Conservation (phyloP, 768 basidiomycete species). For the Nevesoporus exiguus region DNA sequence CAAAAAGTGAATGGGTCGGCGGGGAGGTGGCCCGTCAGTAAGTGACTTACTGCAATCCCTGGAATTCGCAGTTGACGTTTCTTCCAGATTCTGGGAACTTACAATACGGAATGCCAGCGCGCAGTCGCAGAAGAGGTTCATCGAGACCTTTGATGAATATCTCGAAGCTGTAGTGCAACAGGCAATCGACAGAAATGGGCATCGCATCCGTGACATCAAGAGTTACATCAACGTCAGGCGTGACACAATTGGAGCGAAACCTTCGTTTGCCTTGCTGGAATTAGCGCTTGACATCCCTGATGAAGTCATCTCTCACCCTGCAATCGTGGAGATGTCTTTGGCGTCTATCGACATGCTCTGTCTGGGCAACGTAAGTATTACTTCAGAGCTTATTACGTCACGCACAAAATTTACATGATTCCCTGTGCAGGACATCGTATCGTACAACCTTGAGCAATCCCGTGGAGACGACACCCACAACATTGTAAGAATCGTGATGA, state of each 20-base stretch:
- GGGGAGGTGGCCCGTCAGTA: slow-evolving; percentile 17
- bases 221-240: slow-evolving; percentile 42
- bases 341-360: slow-evolving; percentile 35
- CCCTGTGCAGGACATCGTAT: slow-evolving; percentile 24
- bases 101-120: slow-evolving; percentile 4
- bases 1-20: background rate
- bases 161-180: slow-evolving; percentile 2
- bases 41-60: background rate
- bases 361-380: slow-evolving; percentile 32
- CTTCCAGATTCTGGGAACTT: slow-evolving; percentile 13
- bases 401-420: background rate
- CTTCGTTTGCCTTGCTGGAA: slow-evolving; percentile 13
- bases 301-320: slow-evolving; percentile 38
- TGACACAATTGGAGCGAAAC: slow-evolving; percentile 23
- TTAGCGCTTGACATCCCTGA: slow-evolving; percentile 37
- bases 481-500: slow-evolving; percentile 50
- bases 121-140: slow-evolving; percentile 4
- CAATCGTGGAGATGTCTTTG: slow-evolving; percentile 29
- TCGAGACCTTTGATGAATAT: background rate
- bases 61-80: background rate
- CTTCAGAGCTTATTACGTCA: background rate
- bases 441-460: slow-evolving; percentile 35
- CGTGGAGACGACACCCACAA: slow-evolving; percentile 32
- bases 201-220: slow-evolving; percentile 34
- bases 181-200: slow-evolving; percentile 3